Percentiles rank a stretch among this genome's conserved stretches.
phyloP scores from a whole-genome alignment of 1,284 basidiomycete genomes.

The Leucoagaricus sp. region DNA sequence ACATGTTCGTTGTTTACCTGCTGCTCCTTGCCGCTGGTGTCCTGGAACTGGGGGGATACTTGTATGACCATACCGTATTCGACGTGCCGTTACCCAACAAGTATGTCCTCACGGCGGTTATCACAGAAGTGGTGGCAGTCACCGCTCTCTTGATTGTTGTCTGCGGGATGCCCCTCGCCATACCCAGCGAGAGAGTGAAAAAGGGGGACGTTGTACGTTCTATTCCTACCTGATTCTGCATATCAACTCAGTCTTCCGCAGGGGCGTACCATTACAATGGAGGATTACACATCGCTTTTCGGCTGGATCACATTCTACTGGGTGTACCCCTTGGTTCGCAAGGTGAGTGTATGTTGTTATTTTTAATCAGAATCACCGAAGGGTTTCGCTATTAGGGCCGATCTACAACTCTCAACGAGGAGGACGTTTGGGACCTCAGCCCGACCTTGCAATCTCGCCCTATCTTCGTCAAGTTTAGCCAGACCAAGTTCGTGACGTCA shows the following conservation, averaged over 20 bases:
- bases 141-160: constrained; percentile 44
- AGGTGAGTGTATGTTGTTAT: constrained; percentile 33
- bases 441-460: constrained; percentile 68
- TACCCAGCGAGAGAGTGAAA: constrained; percentile 51
- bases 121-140: constrained; percentile 45
- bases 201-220: constrained; percentile 52
- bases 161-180: constrained; percentile 56
- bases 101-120: constrained; percentile 31
- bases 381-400: constrained; percentile 44
- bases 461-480: constrained; percentile 62
- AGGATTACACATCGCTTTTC: constrained; percentile 77
- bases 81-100: constrained; percentile 42
- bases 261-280: constrained; percentile 60
- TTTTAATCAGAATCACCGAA: constrained; percentile 38
- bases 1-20: constrained; percentile 53
- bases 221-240: not conserved
- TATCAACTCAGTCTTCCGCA: constrained; percentile 23
- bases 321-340: constrained; percentile 68
- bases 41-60: constrained; percentile 47
- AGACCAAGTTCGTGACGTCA: constrained; percentile 33
- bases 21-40: constrained; percentile 42
- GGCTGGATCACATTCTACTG: constrained; percentile 83
- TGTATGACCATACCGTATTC: constrained; percentile 47
- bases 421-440: constrained; percentile 73
- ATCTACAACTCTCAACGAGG: constrained; percentile 61